phyloP scores from a whole-genome alignment of 768 basidiomycete genomes.

The Thelephora ganbajun region DNA sequence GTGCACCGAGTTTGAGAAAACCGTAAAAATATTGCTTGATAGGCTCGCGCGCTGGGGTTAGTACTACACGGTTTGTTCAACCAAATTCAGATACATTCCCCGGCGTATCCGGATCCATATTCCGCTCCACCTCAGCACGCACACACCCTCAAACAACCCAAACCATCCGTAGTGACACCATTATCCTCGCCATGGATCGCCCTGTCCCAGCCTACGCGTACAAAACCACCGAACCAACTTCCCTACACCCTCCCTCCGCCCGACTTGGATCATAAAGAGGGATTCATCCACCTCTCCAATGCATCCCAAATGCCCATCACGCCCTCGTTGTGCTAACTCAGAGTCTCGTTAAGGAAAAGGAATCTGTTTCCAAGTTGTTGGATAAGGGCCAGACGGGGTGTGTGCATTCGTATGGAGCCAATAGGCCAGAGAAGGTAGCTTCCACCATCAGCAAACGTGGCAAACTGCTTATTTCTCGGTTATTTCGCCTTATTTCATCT shows the following conservation, averaged over 20 bases:
- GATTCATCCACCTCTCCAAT: conserved; percentile 35
- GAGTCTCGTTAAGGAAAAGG: conserved; percentile 11
- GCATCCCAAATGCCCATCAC: conserved; percentile 24
- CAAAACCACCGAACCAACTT: conserved; percentile 31
- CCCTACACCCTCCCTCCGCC: conserved; percentile 22
- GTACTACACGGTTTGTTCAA: too few species aligned
- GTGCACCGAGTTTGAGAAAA: too few species aligned
- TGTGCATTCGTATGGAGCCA: conserved; percentile 11
- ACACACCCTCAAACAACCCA: too few species aligned
- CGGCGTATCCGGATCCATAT: too few species aligned
- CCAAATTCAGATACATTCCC: too few species aligned
- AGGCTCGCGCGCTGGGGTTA: too few species aligned
- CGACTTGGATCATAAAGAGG: conserved; percentile 25
- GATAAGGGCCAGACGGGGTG: conserved; percentile 10
- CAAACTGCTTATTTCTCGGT: too few species aligned
- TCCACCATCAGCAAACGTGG: too few species aligned
- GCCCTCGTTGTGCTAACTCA: conserved; percentile 17
- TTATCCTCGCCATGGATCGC: not conserved
- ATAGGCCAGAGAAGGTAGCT: not conserved
- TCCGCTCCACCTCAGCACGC: too few species aligned
- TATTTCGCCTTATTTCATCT: too few species aligned
- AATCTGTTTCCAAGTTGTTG: conserved; percentile 16
- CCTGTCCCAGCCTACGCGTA: conserved; percentile 39
- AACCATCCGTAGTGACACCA: too few species aligned
- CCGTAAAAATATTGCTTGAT: too few species aligned